Conservation (phyloP, 148 eudicot species). For the Dysphania ambrosioides region DNA sequence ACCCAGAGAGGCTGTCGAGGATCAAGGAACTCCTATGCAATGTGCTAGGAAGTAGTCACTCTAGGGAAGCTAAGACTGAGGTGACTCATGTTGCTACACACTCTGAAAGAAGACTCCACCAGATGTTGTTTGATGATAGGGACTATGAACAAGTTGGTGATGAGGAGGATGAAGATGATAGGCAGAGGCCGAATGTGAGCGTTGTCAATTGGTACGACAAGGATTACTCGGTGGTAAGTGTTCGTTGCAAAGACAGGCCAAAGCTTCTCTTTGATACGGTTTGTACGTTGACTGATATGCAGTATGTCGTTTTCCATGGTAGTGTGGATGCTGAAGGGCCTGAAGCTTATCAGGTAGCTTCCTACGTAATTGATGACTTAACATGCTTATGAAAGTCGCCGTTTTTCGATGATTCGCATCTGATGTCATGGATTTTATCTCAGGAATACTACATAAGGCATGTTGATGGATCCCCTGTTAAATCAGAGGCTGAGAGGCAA, state of each 20-base stretch:
- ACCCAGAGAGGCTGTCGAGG: slow-evolving; percentile 51
- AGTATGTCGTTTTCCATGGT: slow-evolving; percentile 88
- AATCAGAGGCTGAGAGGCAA: slow-evolving; percentile 90
- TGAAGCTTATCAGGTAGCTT: slow-evolving; percentile 75
- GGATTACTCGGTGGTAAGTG: slow-evolving; percentile 80
- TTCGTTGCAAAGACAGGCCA: slow-evolving; percentile 82
- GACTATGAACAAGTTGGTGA: slow-evolving; percentile 58
- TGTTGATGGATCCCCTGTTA: slow-evolving; percentile 84
- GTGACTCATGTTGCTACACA: slow-evolving; percentile 63
- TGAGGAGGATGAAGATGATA: slow-evolving; percentile 35
- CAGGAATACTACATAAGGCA: slow-evolving; percentile 88
- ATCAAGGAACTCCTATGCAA: slow-evolving; percentile 65
- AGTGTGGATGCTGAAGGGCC: slow-evolving; percentile 78
- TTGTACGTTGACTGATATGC: slow-evolving; percentile 94
- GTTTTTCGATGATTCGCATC: background rate
- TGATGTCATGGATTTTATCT: slow-evolving; percentile 8
- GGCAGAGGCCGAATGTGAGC: slow-evolving; percentile 59
- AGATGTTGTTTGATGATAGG: slow-evolving; percentile 82
- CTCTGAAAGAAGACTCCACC: slow-evolving; percentile 85
- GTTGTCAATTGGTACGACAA: slow-evolving; percentile 81
- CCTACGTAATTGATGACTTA: background rate
- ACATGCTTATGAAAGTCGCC: background rate
- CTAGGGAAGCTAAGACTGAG: slow-evolving; percentile 67
- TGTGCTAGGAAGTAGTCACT: slow-evolving; percentile 67
- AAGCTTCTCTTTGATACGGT: slow-evolving; percentile 85